These are phyloP conservation scores for Auricularia sp. DNA, from an alignment of 768 basidiomycete species.

Conservation along the genomic window DNA sequence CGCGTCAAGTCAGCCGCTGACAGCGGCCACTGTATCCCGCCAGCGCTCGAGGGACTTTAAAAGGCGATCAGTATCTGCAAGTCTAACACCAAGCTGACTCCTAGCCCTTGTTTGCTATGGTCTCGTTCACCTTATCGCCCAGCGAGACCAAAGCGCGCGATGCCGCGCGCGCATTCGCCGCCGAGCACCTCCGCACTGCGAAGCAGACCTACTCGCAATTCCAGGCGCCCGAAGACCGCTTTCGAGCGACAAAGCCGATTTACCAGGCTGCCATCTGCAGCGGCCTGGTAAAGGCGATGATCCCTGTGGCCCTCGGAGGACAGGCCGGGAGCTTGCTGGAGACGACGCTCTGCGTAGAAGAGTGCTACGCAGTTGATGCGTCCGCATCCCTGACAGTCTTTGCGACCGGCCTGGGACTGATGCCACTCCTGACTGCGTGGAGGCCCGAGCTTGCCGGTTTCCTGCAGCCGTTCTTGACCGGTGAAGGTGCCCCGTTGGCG, in stretches of 20 bases:
- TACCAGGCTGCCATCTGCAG: neutral
- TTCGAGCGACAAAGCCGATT: neutral
- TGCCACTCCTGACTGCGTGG: neutral
- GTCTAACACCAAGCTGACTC: too few species aligned
- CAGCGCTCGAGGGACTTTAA: too few species aligned
- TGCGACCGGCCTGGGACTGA: neutral
- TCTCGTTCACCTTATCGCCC: neutral
- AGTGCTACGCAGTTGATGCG: neutral
- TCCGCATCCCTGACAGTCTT: neutral
- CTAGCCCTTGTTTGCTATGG: neutral
- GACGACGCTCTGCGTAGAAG: neutral
- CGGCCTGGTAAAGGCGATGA: neutral
- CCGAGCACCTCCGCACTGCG: neutral
- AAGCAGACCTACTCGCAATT: neutral
- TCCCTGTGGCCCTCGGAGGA: neutral
- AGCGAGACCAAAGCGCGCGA: neutral
- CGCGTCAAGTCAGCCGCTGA: too few species aligned
- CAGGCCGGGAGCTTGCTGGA: neutral
- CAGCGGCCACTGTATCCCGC: too few species aligned
- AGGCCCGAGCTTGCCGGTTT: neutral
- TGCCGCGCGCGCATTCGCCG: neutral
- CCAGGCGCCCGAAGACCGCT: neutral
- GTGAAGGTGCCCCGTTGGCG: neutral
- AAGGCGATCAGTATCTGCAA: too few species aligned
- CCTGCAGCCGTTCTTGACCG: neutral